These are phyloP conservation scores for Grosmannia clavigera DNA, from an alignment of 2,329 filamentous ascomycete genomes.

Conservation along the genomic window DNA sequence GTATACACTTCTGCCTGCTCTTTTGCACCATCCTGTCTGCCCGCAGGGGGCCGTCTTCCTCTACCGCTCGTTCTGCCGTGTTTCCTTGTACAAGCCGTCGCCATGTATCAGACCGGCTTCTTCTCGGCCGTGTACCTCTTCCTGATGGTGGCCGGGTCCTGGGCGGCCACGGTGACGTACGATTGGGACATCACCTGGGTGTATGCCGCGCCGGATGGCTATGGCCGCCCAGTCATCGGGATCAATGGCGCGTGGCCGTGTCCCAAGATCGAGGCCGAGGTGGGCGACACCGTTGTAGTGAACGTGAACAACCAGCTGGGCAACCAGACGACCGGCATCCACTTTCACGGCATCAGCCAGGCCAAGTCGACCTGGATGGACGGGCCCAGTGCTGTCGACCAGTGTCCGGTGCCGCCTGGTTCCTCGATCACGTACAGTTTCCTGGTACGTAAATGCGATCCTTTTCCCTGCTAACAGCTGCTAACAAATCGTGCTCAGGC, in stretches of 20 bases:
- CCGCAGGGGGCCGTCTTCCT: no score
- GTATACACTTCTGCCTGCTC: not conserved
- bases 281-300: conserved; percentile 37
- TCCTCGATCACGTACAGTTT: conserved; percentile 41
- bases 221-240: conserved; percentile 27
- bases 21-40: no score
- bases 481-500: conserved; percentile 15
- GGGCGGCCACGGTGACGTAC: conserved; percentile 22
- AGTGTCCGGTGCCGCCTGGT: conserved; percentile 41
- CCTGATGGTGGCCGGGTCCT: conserved; percentile 14
- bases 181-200: conserved; percentile 30
- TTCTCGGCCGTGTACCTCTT: conserved; percentile 2
- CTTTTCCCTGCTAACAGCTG: not conserved
- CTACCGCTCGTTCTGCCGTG: no score
- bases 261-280: conserved; percentile 38
- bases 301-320: conserved; percentile 37
- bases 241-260: conserved; percentile 53
- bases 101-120: conserved; percentile 1
- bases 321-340: conserved; percentile 39
- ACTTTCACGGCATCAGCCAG: conserved; percentile 49
- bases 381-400: conserved; percentile 40
- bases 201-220: conserved; percentile 24
- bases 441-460: conserved; percentile 21
- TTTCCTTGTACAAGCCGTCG: not conserved
- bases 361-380: conserved; percentile 44